Evolutionary conservation across 768 basidiomycete genomes (phyloP), one percentile per base, ranked within the genome.

Genomic region (Sarcomyxa edulis): DNA sequence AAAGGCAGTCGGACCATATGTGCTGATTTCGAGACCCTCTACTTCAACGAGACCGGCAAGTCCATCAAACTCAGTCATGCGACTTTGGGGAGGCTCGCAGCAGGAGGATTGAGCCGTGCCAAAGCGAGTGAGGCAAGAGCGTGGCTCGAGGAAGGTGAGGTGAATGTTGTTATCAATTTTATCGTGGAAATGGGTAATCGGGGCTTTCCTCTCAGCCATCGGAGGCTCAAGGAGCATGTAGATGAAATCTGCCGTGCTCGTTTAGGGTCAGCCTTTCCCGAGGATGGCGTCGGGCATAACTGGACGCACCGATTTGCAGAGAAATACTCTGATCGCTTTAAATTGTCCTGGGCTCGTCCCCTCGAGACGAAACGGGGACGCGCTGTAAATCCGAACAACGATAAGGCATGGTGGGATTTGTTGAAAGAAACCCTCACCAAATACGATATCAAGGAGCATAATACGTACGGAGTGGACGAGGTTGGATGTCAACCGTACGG

Each of bases 391-490:
- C 52, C 55, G 7, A 27, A 44, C 6, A 62, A 57, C 2, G 59
- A 68, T 20, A 45, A 48, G 9, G 50, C 49, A 9, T 69, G 52
- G 43, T 70, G 51, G 40, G 43, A 54, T 9, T 29, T 71, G 4
- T 48, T 72, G 0, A 41, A 58, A 7, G 22, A 55, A 2, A 43
- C 43, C 12, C 22, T 60, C 7, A 28, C 41, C 1, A 45, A 44
- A 18, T 10, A 34, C 23, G 19, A 54, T 20, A 53, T 46, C 32
- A 49, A 42, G 28, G 40, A 39, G 3, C 52, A 64, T 30, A 48
- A 54, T 26, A 52, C 56, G 7, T 68, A 59, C 39, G 62, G 53
- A 2, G 44, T 45, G n/a, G 64, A 69, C 44, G 58, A 69, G 42
- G 54, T 49, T 26, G 62, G 68, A 3, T 38, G 60, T 15, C 55